Percentiles rank a stretch among this genome's conserved stretches.
Conservation (phyloP, 768 basidiomycete species). For the Tylopilus subfusipes region DNA sequence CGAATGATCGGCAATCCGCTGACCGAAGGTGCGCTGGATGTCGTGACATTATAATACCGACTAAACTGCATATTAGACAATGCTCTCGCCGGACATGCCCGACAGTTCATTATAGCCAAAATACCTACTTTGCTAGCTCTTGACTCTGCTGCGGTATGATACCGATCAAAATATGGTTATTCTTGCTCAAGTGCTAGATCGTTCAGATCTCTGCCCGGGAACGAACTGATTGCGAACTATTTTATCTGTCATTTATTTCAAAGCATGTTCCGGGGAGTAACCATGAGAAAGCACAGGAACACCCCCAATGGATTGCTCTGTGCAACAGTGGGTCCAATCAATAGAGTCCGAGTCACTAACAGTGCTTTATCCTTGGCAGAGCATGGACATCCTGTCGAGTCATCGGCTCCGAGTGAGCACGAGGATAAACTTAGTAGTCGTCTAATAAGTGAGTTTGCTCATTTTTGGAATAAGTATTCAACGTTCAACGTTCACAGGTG, state of each 20-base stretch:
- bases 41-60: not conserved
- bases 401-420: conserved; percentile 24
- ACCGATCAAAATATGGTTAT: not conserved
- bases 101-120: conserved; percentile 64
- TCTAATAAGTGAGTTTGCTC: conserved; percentile 49
- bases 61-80: conserved; percentile 30
- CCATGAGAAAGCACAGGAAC: conserved; percentile 42
- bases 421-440: conserved; percentile 56
- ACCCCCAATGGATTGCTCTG: conserved; percentile 65
- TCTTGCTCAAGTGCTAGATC: conserved; percentile 7
- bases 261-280: conserved; percentile 40
- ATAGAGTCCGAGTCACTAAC: not conserved
- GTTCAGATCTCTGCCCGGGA: conserved; percentile 65
- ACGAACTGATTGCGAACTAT: conserved; percentile 76
- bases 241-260: conserved; percentile 69
- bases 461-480: conserved; percentile 3
- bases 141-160: conserved; percentile 60
- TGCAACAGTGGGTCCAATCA: conserved; percentile 49
- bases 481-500: conserved; percentile 18
- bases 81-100: conserved; percentile 38
- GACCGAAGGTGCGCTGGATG: conserved; percentile 42
- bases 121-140: conserved; percentile 59
- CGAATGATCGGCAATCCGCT: conserved; percentile 64
- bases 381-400: conserved; percentile 51
- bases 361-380: conserved; percentile 37